Evolutionary conservation across 177 flowering plant genomes (phyloP).

Genomic region (Vitis hybrid): DNA sequence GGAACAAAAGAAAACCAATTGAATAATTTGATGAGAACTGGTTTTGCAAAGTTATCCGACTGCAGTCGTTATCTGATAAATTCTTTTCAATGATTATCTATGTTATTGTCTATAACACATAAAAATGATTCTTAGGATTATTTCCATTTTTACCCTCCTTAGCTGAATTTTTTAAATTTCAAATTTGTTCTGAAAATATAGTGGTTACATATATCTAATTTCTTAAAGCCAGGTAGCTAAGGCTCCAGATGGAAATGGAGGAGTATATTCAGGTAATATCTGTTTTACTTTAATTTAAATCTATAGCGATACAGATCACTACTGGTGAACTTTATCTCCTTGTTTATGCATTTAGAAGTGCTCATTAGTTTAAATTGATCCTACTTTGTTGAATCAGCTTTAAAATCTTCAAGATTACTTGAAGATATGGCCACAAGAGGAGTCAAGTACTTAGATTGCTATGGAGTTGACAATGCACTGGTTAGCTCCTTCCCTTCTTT

Average conservation of each 20-base stretch:
- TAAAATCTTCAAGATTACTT: slow-evolving; percentile 70
- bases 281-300: neutral
- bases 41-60: no score
- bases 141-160: slow-evolving; percentile 4
- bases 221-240: slow-evolving; percentile 75
- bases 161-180: neutral
- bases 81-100: no score
- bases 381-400: slow-evolving; percentile 47
- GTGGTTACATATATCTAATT: slow-evolving; percentile 16
- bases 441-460: slow-evolving; percentile 82
- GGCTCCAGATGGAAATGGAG: slow-evolving; percentile 99
- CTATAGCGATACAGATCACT: neutral
- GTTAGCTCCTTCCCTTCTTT: slow-evolving; percentile 35
- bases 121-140: neutral
- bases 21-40: no score
- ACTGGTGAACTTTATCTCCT: neutral
- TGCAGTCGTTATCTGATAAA: no score
- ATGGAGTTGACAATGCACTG: slow-evolving; percentile 96
- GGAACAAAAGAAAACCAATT: no score
- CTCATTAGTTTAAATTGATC: slow-evolving; percentile 7
- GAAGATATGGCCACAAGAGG: slow-evolving; percentile 96
- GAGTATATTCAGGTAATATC: slow-evolving; percentile 81
- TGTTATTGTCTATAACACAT: no score
- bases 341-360: neutral
- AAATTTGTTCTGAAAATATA: neutral